These are phyloP conservation scores for Tillandsia leiboldiana DNA, from an alignment of 176 grass and related monocot genomes.

Conservation along the genomic window DNA sequence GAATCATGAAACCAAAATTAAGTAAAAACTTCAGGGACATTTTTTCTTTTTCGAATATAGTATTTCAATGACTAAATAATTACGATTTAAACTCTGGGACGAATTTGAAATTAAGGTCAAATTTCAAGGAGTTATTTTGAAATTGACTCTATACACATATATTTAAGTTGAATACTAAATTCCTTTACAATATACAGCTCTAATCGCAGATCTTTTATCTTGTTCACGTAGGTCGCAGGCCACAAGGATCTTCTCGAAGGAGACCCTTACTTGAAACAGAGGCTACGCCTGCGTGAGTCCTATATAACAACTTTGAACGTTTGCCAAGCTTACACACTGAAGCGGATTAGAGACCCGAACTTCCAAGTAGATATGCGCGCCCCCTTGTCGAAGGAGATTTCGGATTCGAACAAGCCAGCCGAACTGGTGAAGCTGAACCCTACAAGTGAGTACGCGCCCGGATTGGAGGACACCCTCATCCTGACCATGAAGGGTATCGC, in stretches of 20 bases:
- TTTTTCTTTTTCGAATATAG: no score
- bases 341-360: slow-evolving; percentile 37
- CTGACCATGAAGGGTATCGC: slow-evolving; percentile 77
- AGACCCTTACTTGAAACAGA: slow-evolving; percentile 49
- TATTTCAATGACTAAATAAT: no score
- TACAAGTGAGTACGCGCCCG: slow-evolving; percentile 46
- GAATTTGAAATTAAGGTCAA: no score
- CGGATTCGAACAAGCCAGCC: slow-evolving; percentile 20
- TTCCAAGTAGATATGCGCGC: slow-evolving; percentile 29
- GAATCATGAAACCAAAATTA: no score
- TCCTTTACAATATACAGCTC: not conserved
- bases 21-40: no score
- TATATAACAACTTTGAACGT: slow-evolving; percentile 71
- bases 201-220: not conserved
- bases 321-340: slow-evolving; percentile 62
- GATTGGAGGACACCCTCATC: slow-evolving; percentile 81
- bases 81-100: no score
- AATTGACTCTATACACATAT: no score
- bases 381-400: slow-evolving; percentile 28
- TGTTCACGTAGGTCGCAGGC: slow-evolving; percentile 40
- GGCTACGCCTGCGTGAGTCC: slow-evolving; percentile 55
- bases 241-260: slow-evolving; percentile 46
- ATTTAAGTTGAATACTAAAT: not conserved
- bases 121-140: no score
- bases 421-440: slow-evolving; percentile 63